Conservation (phyloP, 2,329 filamentous ascomycete species). For the Pseudocercospora cruenta region DNA sequence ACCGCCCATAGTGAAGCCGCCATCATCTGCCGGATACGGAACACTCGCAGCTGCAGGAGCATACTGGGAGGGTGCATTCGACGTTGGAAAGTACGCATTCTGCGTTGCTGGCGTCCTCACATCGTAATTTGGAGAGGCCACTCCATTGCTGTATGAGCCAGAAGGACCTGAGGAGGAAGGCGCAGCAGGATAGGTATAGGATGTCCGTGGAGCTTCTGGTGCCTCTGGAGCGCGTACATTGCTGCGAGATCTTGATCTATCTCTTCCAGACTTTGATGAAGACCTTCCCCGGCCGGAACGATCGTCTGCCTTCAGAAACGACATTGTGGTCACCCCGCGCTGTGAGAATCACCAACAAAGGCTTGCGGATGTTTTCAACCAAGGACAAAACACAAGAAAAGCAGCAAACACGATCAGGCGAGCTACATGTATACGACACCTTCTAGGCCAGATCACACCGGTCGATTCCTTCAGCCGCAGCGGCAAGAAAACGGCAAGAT, state of each 20-base stretch:
- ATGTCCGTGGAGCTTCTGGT: constrained; percentile 29
- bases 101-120: constrained; percentile 42
- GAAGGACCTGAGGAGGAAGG: constrained; percentile 26
- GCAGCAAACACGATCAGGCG: constrained; percentile 1
- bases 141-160: constrained; percentile 27
- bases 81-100: constrained; percentile 24
- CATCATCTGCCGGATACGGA: constrained; percentile 35
- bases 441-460: background rate
- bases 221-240: constrained; percentile 42
- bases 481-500: background rate
- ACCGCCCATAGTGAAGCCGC: constrained; percentile 48
- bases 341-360: background rate
- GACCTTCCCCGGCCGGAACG: constrained; percentile 46
- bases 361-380: background rate
- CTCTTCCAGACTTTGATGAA: constrained; percentile 45
- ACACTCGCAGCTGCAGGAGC: constrained; percentile 19
- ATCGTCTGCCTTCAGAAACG: constrained; percentile 45
- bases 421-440: background rate
- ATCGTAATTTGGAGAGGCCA: constrained; percentile 43
- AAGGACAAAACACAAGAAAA: background rate
- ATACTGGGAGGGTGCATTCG: constrained; percentile 20
- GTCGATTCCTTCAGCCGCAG: constrained; percentile 2
- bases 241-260: constrained; percentile 44
- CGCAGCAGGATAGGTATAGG: constrained; percentile 26
- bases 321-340: constrained; percentile 16